Percentiles rank a stretch among this genome's conserved stretches.
phyloP scores from a whole-genome alignment of 306 rosid genomes.

The Casuarina cunninghamiana region DNA sequence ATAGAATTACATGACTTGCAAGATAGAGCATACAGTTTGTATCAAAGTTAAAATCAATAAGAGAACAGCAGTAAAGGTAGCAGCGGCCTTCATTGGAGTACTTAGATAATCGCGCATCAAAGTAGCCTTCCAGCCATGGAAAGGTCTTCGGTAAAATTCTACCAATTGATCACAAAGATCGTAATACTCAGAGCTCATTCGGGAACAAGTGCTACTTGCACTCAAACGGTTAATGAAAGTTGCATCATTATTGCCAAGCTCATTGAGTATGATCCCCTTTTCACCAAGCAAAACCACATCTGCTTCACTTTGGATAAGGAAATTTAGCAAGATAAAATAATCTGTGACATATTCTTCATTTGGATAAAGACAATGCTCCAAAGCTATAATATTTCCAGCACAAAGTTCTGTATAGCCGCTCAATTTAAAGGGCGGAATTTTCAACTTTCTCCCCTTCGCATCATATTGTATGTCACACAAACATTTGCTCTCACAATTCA shows the following conservation, averaged over 20 bases:
- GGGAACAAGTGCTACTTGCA: not conserved
- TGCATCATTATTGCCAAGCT: conserved; percentile 27
- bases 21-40: conserved; percentile 29
- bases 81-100: conserved; percentile 27
- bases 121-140: conserved; percentile 21
- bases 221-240: conserved; percentile 26
- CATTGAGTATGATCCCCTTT: conserved; percentile 23
- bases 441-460: not conserved
- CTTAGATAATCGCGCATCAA: conserved; percentile 24
- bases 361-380: conserved; percentile 16
- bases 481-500: not conserved
- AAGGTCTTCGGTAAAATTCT: conserved; percentile 13
- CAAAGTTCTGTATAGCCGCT: not conserved
- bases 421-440: not conserved
- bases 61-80: conserved; percentile 17
- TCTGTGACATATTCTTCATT: not conserved
- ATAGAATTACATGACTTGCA: not conserved
- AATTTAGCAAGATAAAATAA: not conserved
- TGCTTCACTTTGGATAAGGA: not conserved
- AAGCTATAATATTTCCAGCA: conserved; percentile 1
- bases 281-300: conserved; percentile 27
- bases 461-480: not conserved
- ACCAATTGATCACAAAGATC: conserved; percentile 14
- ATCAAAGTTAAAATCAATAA: conserved; percentile 24
- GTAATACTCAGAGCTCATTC: not conserved